A percentile compares a stretch with the other conserved stretches of the same genome.
Evolutionary conservation across 2,329 filamentous ascomycete species (phyloP).

Genomic region (Colletotrichum camelliae): DNA sequence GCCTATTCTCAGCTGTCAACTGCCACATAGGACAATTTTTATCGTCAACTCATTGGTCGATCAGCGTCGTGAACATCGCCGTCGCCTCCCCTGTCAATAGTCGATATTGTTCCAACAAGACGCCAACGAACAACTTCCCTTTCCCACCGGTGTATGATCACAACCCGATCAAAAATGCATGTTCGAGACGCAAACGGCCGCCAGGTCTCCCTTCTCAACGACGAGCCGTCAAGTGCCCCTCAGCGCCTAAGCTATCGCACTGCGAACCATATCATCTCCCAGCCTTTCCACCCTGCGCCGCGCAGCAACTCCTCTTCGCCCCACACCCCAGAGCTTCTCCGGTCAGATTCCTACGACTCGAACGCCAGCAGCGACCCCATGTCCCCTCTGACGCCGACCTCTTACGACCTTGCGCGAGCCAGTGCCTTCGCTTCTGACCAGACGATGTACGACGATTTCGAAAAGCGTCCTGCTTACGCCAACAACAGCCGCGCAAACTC

Average conservation of each 20-base stretch:
- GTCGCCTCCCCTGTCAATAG: background rate
- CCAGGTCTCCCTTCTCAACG: constrained; percentile 65
- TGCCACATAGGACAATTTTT: background rate
- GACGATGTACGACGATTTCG: constrained; percentile 28
- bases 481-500: constrained; percentile 52
- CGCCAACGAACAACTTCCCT: background rate
- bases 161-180: constrained; percentile 47
- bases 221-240: constrained; percentile 40
- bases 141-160: background rate
- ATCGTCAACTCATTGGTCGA: background rate
- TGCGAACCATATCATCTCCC: constrained; percentile 36
- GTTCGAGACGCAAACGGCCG: constrained; percentile 61
- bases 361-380: constrained; percentile 57
- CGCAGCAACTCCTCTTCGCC: constrained; percentile 52
- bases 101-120: background rate
- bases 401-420: constrained; percentile 46
- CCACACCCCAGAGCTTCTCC: constrained; percentile 61
- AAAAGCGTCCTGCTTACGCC: constrained; percentile 47
- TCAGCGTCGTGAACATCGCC: background rate
- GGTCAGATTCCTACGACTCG: constrained; percentile 68
- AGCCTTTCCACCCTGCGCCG: constrained; percentile 38
- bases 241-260: constrained; percentile 36
- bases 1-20: background rate
- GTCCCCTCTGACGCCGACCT: constrained; percentile 61
- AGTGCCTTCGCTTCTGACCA: constrained; percentile 33